Conservation (phyloP, 371 early-diverging fungal species). For the Saksenaea oblongispora region DNA sequence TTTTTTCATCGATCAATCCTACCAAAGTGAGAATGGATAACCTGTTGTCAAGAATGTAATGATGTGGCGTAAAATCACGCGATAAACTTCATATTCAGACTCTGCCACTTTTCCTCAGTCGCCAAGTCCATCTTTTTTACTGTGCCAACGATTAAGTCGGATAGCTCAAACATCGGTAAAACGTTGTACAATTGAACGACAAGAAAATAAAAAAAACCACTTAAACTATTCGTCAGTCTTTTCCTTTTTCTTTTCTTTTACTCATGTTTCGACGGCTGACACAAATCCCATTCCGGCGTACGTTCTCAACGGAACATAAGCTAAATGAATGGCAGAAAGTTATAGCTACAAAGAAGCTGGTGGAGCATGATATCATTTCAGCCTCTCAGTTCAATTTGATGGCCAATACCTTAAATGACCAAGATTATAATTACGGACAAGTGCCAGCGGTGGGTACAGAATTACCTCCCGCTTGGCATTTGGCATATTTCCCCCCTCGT, state of each 20-base stretch:
- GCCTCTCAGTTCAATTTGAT: slow-evolving; percentile 28
- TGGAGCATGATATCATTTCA: slow-evolving; percentile 27
- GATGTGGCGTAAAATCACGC: no score
- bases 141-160: background rate
- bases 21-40: no score
- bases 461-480: slow-evolving; percentile 73
- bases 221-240: background rate
- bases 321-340: slow-evolving; percentile 20
- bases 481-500: slow-evolving; percentile 73
- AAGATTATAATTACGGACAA: slow-evolving; percentile 10
- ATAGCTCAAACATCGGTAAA: background rate
- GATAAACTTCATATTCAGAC: no score
- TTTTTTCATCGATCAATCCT: no score
- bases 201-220: background rate
- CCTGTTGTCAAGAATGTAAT: no score
- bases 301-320: background rate
- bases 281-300: background rate
- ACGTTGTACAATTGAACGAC: background rate
- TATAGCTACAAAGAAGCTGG: slow-evolving; percentile 15
- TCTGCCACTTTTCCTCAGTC: no score
- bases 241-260: background rate
- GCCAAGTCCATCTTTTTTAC: no score
- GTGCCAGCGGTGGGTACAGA: slow-evolving; percentile 42
- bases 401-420: slow-evolving; percentile 25
- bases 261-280: background rate